Base-by-base conservation (phyloP, 371 early-diverging fungal genomes). In the Smittium culicis region DNA sequence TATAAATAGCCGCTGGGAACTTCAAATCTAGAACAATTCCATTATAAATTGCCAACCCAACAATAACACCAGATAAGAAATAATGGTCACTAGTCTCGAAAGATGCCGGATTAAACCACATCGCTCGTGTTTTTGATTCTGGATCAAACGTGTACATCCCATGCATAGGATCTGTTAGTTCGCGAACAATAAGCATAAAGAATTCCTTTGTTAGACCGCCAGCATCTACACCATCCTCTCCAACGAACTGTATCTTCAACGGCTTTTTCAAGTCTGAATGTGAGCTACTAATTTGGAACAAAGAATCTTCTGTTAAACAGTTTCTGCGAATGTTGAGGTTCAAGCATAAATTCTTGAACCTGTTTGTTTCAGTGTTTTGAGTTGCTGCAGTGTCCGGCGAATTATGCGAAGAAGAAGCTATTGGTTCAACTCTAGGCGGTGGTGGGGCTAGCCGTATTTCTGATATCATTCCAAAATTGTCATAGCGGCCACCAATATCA, bases 151-250 rank as follows among this genome's bases (percentile, higher is more conserved):
- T 24, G 58, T 68, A 72, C 77, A 73, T 82, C 70, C 88, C 91
- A 71, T 89, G 92, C 66, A 92, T 84, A 28, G 93, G 91, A 80
- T 93, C 92, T 78, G 96, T 89, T 17, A 96, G 76, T 33, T 94
- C 91, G 8, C 95, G 84, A 5, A 92, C 85, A 20, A 97, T 80
- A 24, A 96, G 81, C 68, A 90, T 78, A 69, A 94, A 93, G 92
- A 94, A 96, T 70, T 98, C 99, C 69, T 96, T 95, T 54, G 91
- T 85, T 25, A 98, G 75, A 0, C 99, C 99, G 60, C 99, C 99
- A n/a, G 89, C 94, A 78, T 97, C 98, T 1, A 86, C 92, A 74
- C 88, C 85, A 61, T 86, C 88, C 74, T 96, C 96, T 8, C 88
- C 93, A 30, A 88, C 78, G 79, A 94, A 94, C 68, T 87, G 83